phyloP scores from a whole-genome alignment of 2,329 filamentous ascomycete genomes.

The Hypoxylon sp. region DNA sequence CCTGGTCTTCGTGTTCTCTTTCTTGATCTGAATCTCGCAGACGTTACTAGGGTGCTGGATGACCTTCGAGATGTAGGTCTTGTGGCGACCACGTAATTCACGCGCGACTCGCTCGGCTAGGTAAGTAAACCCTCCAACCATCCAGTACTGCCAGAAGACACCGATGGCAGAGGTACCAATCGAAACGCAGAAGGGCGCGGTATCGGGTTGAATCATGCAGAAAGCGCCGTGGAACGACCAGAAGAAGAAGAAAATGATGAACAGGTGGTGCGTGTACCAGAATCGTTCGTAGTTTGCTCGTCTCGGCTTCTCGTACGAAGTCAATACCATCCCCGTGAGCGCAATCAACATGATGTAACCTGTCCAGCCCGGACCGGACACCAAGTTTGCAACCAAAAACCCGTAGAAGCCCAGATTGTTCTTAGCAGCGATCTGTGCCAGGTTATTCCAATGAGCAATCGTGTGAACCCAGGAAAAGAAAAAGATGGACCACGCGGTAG shows the following conservation, averaged over 20 bases:
- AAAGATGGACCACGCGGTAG: conserved; percentile 87
- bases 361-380: conserved; percentile 85
- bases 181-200: conserved; percentile 81
- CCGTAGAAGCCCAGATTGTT: conserved; percentile 83
- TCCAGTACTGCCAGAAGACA: conserved; percentile 92
- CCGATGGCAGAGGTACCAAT: conserved; percentile 75
- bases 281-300: conserved; percentile 89
- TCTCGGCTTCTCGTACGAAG: conserved; percentile 81
- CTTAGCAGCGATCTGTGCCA: conserved; percentile 80
- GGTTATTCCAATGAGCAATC: conserved; percentile 89
- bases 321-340: conserved; percentile 82
- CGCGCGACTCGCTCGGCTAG: conserved; percentile 83
- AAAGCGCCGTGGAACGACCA: conserved; percentile 92
- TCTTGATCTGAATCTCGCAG: conserved; percentile 92
- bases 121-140: conserved; percentile 85
- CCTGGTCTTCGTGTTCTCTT: conserved; percentile 84
- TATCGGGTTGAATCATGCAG: conserved; percentile 90
- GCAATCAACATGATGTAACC: conserved; percentile 87
- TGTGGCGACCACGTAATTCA: conserved; percentile 83
- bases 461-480: conserved; percentile 91
- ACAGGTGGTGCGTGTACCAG: conserved; percentile 92
- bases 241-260: conserved; percentile 89
- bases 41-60: conserved; percentile 91
- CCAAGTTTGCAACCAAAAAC: conserved; percentile 81
- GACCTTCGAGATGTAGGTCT: conserved; percentile 89